phyloP scores from a whole-genome alignment of 257 asterid species.

The Verbascum thapsus region DNA sequence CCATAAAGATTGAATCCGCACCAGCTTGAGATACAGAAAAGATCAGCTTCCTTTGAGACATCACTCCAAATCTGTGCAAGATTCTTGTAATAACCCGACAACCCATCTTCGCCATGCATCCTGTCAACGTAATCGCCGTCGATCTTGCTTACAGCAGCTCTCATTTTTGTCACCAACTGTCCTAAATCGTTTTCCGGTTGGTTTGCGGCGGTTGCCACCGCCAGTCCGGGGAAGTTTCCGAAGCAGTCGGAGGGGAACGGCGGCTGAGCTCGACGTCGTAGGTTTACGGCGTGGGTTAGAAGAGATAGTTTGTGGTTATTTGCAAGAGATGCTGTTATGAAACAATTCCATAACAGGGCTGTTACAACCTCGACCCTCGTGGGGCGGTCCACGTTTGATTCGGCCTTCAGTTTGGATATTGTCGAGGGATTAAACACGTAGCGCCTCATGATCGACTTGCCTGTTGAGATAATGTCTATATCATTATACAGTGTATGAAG shows the following conservation, averaged over 20 bases:
- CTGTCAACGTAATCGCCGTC: constrained; percentile 21
- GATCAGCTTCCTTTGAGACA: neutral
- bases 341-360: constrained; percentile 31
- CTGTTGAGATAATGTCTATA: no score
- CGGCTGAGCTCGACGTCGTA: constrained; percentile 26
- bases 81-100: constrained; percentile 19
- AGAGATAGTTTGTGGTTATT: neutral
- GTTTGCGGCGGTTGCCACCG: constrained; percentile 6
- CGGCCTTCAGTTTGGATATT: constrained; percentile 23
- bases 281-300: constrained; percentile 19
- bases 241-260: constrained; percentile 28
- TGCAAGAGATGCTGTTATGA: constrained; percentile 21
- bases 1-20: no score
- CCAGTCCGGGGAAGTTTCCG: constrained; percentile 25
- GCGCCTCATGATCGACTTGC: constrained; percentile 18
- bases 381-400: constrained; percentile 1
- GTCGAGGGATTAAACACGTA: constrained; percentile 26
- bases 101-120: constrained; percentile 14
- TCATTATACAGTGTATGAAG: no score
- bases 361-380: constrained; percentile 30
- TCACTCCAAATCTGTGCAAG: neutral
- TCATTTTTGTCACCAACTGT: constrained; percentile 8
- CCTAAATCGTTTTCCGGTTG: neutral
- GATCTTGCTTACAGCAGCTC: constrained; percentile 14
- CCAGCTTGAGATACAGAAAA: constrained; percentile 23